Conservation (phyloP, 257 asterid genomes). For the Solanum pennellii region DNA sequence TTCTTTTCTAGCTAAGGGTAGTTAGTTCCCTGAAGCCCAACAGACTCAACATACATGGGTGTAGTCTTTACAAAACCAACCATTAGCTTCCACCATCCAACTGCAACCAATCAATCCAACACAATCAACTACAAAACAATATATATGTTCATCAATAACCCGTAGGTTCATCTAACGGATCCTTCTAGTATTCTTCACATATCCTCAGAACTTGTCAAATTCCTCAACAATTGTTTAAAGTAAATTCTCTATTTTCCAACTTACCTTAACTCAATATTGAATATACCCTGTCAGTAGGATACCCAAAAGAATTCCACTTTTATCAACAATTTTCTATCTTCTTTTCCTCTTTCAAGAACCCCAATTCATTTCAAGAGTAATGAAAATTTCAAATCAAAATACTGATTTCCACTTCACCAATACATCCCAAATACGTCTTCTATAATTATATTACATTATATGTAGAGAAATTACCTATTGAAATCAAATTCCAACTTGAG, state of each 20-base stretch:
- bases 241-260: background rate
- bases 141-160: background rate
- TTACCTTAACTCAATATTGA: background rate
- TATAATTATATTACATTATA: no score
- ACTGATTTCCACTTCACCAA: background rate
- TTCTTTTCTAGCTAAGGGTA: background rate
- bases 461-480: background rate
- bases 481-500: background rate
- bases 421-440: background rate
- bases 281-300: background rate
- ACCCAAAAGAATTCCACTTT: background rate
- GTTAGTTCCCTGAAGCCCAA: background rate
- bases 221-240: background rate
- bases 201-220: background rate
- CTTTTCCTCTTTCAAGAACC: background rate
- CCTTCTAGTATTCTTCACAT: background rate
- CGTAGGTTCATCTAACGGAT: background rate
- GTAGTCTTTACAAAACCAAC: background rate
- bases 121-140: background rate
- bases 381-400: no score
- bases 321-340: background rate
- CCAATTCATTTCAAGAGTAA: background rate
- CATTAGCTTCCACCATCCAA: background rate
- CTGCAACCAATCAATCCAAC: background rate
- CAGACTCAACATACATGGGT: background rate